Evolutionary conservation across 306 rosid species (phyloP), one percentile per base, ranked within the genome.

Genomic region (Trifolium repens): DNA sequence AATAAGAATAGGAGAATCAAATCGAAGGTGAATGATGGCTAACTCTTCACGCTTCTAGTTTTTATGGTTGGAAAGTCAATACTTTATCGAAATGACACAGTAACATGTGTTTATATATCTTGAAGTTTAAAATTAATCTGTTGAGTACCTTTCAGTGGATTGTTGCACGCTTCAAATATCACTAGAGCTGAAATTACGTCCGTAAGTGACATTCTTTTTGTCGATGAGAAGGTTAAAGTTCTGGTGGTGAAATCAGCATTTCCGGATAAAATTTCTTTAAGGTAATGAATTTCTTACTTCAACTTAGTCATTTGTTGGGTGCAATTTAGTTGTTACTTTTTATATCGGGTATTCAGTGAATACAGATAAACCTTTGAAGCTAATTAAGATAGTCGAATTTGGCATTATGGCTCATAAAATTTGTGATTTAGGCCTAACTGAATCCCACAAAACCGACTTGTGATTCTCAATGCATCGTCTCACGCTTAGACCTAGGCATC

Each of bases 141-240:
- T 65, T 52, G 32, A 17, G 69, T 77, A 17, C 40, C 77, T 83
- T 76, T 82, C 92, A 94, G 98, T 50, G 98, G 98, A 5, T 82
- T 94, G 91, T 88, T 94, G 88, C 97, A 94, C 61, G 85, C 88
- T 73, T 94, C 98, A 40, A 94, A 94, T 79, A 86, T 94, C 77
- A 84, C 83, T 26, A 87, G 87, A 39, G 88, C 79, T 27, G 85
- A 88, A 82, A 37, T 94, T 71, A 78, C 85, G 69, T 87, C 96
- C 6, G 90, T 89, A 68, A 69, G 83, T 13, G 91, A 90, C 87
- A 32, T 90, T 57, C 93, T 94, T 78, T 66, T 85, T 6, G 87
- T 87, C 44, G 90, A 83, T 26, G 97, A 94, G 78, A 83, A 87
- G 55, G 89, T 94, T 32, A 91, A 87, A 87, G 97, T 88, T 87